Evolutionary conservation across 805 yeast genomes (phyloP).

Genomic region (Pichia rugopelliculosa): DNA sequence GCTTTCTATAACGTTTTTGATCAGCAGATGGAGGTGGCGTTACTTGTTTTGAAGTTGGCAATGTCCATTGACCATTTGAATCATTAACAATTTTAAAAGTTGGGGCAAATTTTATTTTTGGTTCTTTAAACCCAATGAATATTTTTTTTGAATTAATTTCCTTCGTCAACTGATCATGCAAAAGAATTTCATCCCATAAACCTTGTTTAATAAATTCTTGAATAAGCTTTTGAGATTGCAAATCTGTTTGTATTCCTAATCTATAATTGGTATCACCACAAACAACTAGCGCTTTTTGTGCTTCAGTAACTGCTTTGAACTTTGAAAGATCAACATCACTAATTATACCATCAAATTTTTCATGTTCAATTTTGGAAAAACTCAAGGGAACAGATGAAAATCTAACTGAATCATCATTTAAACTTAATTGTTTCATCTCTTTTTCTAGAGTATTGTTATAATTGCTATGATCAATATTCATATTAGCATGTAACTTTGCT

Average conservation of each 20-base stretch:
- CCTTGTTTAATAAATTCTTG: constrained; percentile 10
- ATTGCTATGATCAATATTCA: background rate
- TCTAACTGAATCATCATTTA: constrained; percentile 1
- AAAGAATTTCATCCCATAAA: constrained; percentile 30
- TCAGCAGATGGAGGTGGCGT: background rate
- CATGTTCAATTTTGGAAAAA: constrained; percentile 15
- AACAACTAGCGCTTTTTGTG: constrained; percentile 28
- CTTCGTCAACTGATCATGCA: constrained; percentile 39
- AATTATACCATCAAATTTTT: constrained; percentile 4
- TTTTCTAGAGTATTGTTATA: background rate
- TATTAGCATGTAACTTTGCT: background rate
- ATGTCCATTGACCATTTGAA: constrained; percentile 8
- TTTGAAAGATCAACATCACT: constrained; percentile 1
- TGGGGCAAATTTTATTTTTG: constrained; percentile 42
- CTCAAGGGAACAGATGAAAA: constrained; percentile 3
- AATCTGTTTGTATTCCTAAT: constrained; percentile 18
- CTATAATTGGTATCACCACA: constrained; percentile 55
- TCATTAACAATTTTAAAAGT: constrained; percentile 38
- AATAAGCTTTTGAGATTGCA: constrained; percentile 5
- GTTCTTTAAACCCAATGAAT: constrained; percentile 41
- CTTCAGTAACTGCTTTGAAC: constrained; percentile 1
- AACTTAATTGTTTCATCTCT: background rate
- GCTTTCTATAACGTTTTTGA: constrained; percentile 1
- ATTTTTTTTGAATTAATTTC: constrained; percentile 27
- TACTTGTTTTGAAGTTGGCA: background rate